Evolutionary conservation across 768 basidiomycete species (phyloP).

Genomic region (Gautieria morchelliformis): DNA sequence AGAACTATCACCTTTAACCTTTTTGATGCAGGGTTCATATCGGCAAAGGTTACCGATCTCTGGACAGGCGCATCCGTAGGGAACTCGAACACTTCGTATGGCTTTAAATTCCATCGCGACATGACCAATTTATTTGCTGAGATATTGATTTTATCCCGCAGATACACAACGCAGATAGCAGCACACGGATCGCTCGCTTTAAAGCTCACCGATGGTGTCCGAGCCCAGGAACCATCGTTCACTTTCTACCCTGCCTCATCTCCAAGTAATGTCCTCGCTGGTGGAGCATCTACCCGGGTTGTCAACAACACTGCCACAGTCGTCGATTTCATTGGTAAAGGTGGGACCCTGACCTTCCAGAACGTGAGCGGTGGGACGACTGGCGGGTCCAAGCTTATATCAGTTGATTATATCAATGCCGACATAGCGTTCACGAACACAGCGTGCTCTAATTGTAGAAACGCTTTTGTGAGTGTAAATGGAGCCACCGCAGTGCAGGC

Average conservation of each 20-base stretch:
- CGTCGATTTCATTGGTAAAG: conserved; percentile 30
- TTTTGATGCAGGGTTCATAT: conserved; percentile 32
- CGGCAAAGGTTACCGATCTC: conserved; percentile 31
- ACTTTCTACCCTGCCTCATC: conserved; percentile 26
- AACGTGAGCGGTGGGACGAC: conserved; percentile 31
- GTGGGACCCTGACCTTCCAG: conserved; percentile 34
- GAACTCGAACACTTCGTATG: conserved; percentile 26
- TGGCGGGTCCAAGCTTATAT: conserved; percentile 34
- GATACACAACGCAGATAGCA: conserved; percentile 24
- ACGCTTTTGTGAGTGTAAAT: conserved; percentile 38
- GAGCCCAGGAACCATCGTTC: conserved; percentile 20
- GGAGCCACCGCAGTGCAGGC: conserved; percentile 32
- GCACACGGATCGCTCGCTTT: conserved; percentile 24
- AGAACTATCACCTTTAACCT: conserved; percentile 33
- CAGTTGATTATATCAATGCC: conserved; percentile 40
- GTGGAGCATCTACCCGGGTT: conserved; percentile 27
- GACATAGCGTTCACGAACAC: conserved; percentile 34
- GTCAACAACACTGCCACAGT: conserved; percentile 29
- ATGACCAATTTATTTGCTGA: neutral
- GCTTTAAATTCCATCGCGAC: conserved; percentile 5
- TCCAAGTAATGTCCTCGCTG: conserved; percentile 25
- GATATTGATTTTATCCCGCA: conserved; percentile 7
- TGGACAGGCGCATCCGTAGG: conserved; percentile 31
- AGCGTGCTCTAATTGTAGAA: conserved; percentile 39
- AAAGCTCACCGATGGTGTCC: conserved; percentile 25